Evolutionary conservation across 257 asterid species (phyloP).

Genomic region (Gynochthodes officinalis): DNA sequence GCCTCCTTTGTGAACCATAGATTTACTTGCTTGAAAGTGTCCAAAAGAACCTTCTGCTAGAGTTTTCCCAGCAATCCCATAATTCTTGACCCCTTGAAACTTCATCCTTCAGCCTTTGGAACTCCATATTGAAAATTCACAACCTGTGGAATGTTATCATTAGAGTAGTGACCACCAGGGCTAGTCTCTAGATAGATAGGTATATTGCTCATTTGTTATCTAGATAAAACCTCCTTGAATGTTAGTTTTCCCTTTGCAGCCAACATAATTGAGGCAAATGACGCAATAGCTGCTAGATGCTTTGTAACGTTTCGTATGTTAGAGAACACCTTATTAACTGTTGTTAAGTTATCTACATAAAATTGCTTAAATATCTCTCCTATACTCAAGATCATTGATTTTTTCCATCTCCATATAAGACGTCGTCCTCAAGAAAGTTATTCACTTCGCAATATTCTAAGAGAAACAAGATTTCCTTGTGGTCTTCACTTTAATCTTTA

Average conservation of each 20-base stretch:
- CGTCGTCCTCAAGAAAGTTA: no score
- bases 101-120: no score
- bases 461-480: no score
- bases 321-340: constrained; percentile 76
- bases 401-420: constrained; percentile 99
- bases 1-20: no score
- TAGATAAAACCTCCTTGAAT: constrained; percentile 68
- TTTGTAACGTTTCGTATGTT: constrained; percentile 67
- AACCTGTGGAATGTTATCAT: constrained; percentile 99
- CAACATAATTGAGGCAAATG: constrained; percentile 85
- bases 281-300: constrained; percentile 96
- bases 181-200: constrained; percentile 85
- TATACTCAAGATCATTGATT: constrained; percentile 78
- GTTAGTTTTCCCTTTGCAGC: constrained; percentile 73
- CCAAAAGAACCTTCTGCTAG: no score
- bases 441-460: no score
- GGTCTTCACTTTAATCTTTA: no score
- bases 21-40: no score
- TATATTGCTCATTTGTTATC: constrained; percentile 60
- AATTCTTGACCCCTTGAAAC: no score
- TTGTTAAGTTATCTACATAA: constrained; percentile 72
- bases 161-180: constrained; percentile 99
- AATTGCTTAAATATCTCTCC: constrained; percentile 82
- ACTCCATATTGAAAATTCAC: no score
- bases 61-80: no score